Conservation (phyloP, 768 basidiomycete genomes). For the Scleroderma bovista region DNA sequence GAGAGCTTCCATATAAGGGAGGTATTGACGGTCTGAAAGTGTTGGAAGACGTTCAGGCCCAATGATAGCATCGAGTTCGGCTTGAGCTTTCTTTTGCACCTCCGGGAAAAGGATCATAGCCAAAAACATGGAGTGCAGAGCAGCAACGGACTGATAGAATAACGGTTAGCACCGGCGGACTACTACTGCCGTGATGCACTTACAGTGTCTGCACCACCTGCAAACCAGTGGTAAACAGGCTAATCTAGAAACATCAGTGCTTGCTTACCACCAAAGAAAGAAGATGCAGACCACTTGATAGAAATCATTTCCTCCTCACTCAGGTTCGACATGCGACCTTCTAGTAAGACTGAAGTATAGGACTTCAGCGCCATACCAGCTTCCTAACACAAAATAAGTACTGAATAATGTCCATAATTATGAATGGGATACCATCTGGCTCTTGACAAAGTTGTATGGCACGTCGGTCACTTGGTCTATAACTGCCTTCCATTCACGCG, state of each 20-base stretch:
- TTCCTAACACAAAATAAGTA: neutral
- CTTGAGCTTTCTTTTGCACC: conserved; percentile 1
- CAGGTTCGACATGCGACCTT: neutral
- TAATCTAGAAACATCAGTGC: conserved; percentile 31
- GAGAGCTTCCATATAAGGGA: conserved; percentile 9
- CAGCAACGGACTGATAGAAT: conserved; percentile 3
- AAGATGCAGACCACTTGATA: conserved; percentile 2
- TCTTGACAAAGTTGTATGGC: conserved; percentile 38
- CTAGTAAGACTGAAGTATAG: neutral
- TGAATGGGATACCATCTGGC: conserved; percentile 38
- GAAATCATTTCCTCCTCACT: conserved; percentile 1
- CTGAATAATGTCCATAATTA: neutral
- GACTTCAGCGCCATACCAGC: conserved; percentile 3
- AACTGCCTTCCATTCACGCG: conserved; percentile 15
- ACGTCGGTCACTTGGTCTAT: conserved; percentile 38
- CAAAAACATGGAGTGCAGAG: conserved; percentile 3
- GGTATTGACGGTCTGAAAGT: conserved; percentile 3
- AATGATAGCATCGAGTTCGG: conserved; percentile 3
- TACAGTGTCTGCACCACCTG: conserved; percentile 2
- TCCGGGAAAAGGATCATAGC: conserved; percentile 2
- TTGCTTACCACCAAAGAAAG: conserved; percentile 27
- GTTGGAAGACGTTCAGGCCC: conserved; percentile 8
- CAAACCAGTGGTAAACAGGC: neutral
- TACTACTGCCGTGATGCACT: conserved; percentile 1
- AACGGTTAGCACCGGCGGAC: neutral